These are phyloP conservation scores for Themeda triandra DNA, from an alignment of 176 grass and related monocot genomes.

Conservation along the genomic window DNA sequence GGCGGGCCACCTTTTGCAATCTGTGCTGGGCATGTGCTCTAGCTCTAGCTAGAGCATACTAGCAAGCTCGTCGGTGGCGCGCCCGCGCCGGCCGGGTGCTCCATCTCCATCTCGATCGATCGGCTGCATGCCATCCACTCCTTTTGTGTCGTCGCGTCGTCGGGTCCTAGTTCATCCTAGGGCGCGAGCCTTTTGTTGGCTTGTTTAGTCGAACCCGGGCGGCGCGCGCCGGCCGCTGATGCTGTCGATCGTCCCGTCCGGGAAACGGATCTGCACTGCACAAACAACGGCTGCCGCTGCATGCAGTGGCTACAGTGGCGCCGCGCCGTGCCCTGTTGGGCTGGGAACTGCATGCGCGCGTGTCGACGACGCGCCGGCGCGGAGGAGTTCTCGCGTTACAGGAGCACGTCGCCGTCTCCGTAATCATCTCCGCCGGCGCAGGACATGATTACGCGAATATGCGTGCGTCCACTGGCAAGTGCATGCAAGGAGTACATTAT, in stretches of 20 bases:
- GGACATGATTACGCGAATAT: neutral
- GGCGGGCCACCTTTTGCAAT: neutral
- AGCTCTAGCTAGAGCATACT: too few species aligned
- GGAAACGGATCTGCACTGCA: neutral
- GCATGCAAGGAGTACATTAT: neutral
- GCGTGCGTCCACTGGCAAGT: neutral
- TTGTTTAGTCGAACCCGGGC: constrained; percentile 35
- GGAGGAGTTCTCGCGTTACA: neutral
- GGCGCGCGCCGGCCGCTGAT: neutral
- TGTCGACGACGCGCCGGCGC: neutral
- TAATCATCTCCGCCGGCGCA: constrained; percentile 36
- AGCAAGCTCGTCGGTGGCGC: too few species aligned
- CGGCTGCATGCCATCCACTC: constrained; percentile 27
- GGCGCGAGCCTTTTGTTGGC: constrained; percentile 1
- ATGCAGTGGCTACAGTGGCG: neutral
- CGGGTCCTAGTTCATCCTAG: neutral
- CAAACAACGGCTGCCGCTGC: neutral
- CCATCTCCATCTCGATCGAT: neutral
- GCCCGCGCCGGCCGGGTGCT: too few species aligned
- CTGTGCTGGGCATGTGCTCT: constrained; percentile 29
- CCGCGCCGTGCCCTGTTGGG: neutral
- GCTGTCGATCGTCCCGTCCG: neutral
- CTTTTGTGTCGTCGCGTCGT: constrained; percentile 3
- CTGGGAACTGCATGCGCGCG: neutral
- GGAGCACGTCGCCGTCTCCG: constrained; percentile 18